A percentile compares a stretch with the other conserved stretches of the same genome.
Evolutionary conservation across 148 eudicot genomes (phyloP).

Genomic region (Rhododendron ovatum): DNA sequence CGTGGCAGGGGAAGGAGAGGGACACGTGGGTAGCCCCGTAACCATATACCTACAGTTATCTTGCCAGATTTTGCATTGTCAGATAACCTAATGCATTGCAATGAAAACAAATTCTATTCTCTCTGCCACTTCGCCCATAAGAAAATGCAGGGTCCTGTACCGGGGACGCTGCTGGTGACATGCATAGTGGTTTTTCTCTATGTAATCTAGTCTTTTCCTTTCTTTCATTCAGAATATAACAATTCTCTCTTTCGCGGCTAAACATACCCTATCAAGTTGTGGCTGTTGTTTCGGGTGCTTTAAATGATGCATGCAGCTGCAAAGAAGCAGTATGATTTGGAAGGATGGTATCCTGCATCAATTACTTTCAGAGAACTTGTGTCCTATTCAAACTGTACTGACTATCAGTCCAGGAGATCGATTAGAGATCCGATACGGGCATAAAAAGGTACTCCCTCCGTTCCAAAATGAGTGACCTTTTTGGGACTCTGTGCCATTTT

Average conservation of each 20-base stretch:
- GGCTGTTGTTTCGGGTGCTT: slow-evolving; percentile 79
- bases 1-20: no score
- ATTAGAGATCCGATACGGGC: slow-evolving; percentile 68
- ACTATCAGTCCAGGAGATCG: slow-evolving; percentile 69
- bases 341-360: slow-evolving; percentile 91
- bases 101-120: not conserved
- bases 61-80: no score
- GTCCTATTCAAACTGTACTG: slow-evolving; percentile 95
- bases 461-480: no score
- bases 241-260: slow-evolving; percentile 43
- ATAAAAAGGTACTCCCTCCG: slow-evolving; percentile 49
- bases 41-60: no score
- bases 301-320: slow-evolving; percentile 96
- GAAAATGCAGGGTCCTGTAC: not conserved
- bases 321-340: slow-evolving; percentile 77
- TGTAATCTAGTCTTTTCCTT: not conserved
- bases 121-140: not conserved
- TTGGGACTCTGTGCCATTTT: no score
- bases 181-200: not conserved
- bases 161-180: not conserved
- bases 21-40: no score
- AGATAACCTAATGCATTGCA: no score
- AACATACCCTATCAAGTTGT: slow-evolving; percentile 78
- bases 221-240: not conserved
- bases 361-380: slow-evolving; percentile 72